These are phyloP conservation scores for Emergomyces orientalis DNA, from an alignment of 2,329 filamentous ascomycete genomes.

Conservation along the genomic window DNA sequence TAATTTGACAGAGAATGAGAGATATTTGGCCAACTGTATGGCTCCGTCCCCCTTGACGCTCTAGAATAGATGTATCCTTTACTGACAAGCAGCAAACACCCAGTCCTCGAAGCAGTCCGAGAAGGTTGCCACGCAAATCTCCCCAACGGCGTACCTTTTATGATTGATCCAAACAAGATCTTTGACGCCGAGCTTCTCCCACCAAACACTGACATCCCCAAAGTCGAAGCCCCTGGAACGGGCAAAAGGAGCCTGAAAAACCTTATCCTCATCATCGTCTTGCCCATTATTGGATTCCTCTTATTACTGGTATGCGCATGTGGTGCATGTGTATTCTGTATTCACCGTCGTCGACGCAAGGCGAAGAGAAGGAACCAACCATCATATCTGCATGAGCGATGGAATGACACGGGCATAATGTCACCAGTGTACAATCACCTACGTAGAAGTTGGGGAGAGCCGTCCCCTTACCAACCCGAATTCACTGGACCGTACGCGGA, in stretches of 20 bases:
- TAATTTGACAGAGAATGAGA: constrained; percentile 32
- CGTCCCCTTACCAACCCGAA: constrained; percentile 5
- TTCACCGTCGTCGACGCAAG: constrained; percentile 34
- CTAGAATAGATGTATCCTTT: constrained; percentile 8
- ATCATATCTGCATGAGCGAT: constrained; percentile 26
- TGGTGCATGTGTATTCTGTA: constrained; percentile 35
- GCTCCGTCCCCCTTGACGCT: constrained; percentile 6
- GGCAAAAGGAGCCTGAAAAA: constrained; percentile 17
- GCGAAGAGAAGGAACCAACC: constrained; percentile 21
- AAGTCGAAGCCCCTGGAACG: constrained; percentile 14
- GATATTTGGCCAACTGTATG: constrained; percentile 38
- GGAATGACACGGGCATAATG: constrained; percentile 28
- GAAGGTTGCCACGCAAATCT: constrained; percentile 38
- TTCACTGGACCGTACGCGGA: constrained; percentile 1
- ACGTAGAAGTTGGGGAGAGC: constrained; percentile 21
- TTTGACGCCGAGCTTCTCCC: constrained; percentile 35
- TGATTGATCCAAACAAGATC: constrained; percentile 32
- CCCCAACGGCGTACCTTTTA: constrained; percentile 28
- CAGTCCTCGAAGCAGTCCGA: constrained; percentile 39
- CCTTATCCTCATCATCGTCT: constrained; percentile 34
- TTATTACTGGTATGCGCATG: constrained; percentile 26
- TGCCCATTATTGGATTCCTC: constrained; percentile 37
- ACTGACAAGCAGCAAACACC: constrained; percentile 2
- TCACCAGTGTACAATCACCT: constrained; percentile 18
- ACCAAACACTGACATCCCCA: constrained; percentile 22